Base-by-base conservation (phyloP, 208 protist genomes). In the Trypanosoma mega region DNA sequence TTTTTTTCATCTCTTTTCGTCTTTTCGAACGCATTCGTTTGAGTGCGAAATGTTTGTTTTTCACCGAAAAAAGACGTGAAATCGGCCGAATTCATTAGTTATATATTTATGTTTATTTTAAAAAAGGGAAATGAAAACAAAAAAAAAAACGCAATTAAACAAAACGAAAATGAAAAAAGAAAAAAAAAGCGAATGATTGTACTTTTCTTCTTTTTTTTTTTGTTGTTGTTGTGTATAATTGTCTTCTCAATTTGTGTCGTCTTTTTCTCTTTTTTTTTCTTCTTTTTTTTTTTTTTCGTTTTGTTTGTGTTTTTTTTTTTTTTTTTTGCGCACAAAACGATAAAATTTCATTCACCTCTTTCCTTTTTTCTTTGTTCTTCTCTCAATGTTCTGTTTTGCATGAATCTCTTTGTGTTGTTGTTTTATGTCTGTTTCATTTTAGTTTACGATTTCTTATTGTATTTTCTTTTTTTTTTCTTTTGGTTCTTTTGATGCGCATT, bases 401-500 rank as follows among this genome's bases (percentile, higher is more conserved):
- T 47, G n/a, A n/a, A n/a, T n/a, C n/a, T n/a, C n/a, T n/a, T n/a
- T n/a, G n/a, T n/a, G n/a, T n/a, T n/a, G n/a, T n/a, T n/a, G 26
- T 50, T 48, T 64, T 64, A 11, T 48, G 58, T 26, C 11, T 34
- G 14, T 64, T 45, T 33, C 37, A 24, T 44, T 68, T 51, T 49
- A 34, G 43, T 41, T 47, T 68, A 50, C 16, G 21, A 34, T 62
- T 46, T 27, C 16, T 2, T 29, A 39, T n/a, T 20, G 0, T 12
- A 41, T 39, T 63, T 54, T 44, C 20, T 49, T 47, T 45, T 60
- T 50, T 58, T 63, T 0, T 54, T 59, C 30, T 31, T 37, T 52
- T 51, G 44, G 11, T 60, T 59, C 26, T 68, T 68, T 18, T 30
- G 14, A 20, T 46, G 34, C 21, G 21, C 27, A 39, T 3, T 21